Evolutionary conservation across 2,329 filamentous ascomycete species (phyloP).

Genomic region (Alternaria brassicae): DNA sequence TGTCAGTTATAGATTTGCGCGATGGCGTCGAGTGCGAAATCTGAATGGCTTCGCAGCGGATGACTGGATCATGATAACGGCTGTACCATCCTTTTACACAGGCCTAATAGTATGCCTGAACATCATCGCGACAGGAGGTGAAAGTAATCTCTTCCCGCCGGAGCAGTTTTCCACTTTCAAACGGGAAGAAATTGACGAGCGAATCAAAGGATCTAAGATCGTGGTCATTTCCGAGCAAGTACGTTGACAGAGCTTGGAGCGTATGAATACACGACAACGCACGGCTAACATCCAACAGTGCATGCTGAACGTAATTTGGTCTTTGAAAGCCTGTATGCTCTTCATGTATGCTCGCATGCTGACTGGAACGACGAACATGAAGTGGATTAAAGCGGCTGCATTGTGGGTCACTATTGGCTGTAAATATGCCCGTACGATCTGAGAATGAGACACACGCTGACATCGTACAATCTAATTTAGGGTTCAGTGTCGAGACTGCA

Average conservation of each 20-base stretch:
- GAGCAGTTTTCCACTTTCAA: constrained; percentile 49
- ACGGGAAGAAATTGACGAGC: constrained; percentile 49
- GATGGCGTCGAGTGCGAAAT: constrained; percentile 36
- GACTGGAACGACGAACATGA: constrained; percentile 54
- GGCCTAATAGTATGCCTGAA: constrained; percentile 53
- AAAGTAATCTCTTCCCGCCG: constrained; percentile 53
- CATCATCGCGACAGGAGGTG: constrained; percentile 51
- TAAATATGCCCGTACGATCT: too few species aligned
- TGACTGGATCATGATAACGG: constrained; percentile 44
- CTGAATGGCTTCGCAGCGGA: constrained; percentile 30
- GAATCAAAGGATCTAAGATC: constrained; percentile 56
- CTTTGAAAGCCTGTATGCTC: constrained; percentile 64
- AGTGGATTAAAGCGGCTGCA: constrained; percentile 57
- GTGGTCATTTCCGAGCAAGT: constrained; percentile 56
- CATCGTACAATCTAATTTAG: too few species aligned
- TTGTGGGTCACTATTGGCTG: constrained; percentile 58
- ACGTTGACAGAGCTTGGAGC: constrained; percentile 7
- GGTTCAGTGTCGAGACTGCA: constrained; percentile 61
- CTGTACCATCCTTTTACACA: constrained; percentile 48
- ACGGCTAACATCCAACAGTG: constrained; percentile 58
- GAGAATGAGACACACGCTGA: too few species aligned
- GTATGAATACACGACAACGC: not conserved
- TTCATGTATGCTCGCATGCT: constrained; percentile 65
- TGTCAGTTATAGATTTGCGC: constrained; percentile 29
- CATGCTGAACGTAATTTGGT: constrained; percentile 67